Base-by-base conservation (phyloP, 2,329 filamentous ascomycete genomes). In the Xylariaceae sp. region DNA sequence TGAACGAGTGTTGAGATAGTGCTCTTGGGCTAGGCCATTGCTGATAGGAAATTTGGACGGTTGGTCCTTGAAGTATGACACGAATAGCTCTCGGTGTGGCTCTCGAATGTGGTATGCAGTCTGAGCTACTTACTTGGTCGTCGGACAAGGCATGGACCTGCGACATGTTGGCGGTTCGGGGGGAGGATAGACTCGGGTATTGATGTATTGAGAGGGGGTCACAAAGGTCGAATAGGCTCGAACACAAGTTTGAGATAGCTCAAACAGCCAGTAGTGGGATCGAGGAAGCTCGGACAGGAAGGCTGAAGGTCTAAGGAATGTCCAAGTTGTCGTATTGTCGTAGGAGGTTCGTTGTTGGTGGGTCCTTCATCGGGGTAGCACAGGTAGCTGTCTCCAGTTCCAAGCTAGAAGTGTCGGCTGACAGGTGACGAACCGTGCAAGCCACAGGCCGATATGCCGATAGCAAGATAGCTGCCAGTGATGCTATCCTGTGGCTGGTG, bases 81-180 rank as follows among this genome's bases (percentile, higher is more conserved):
- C n/a, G n/a, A n/a, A 6, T 26, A 11, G 22, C 22, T 26, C 22
- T 6, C 6, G 22, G 22, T 26, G 11, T 11, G 22, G 22, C 22
- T 26, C 22, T 26, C 22, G 11, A 47, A 36, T 47, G 11, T 26
- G 22, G 22, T 6, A 11, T 26, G 22, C 22, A 6, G 11, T 26
- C 22, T 45, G 33, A 44, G 48, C 18, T 49, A 56, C 66, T 62
- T 80, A 93, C 89, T 85, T 95, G 89, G 74, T 95, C 89, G 79
- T 96, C 90, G 72, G 90, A 95, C 73, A 97, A 85, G 67, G 89
- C 87, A 83, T 95, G 89, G 54, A 81, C 75, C 77, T 89, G 85
- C 71, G 89, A 93, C 89, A 95, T 95, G 66, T 69, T 85, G 76
- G 66, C 63, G 65, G 65, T 52, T 45, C 48, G 42, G 53, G 43